A percentile compares a stretch with the other conserved stretches of the same genome.
These are phyloP conservation scores for Wallacemonas sp. DNA, from an alignment of 208 protist genomes.

Conservation along the genomic window DNA sequence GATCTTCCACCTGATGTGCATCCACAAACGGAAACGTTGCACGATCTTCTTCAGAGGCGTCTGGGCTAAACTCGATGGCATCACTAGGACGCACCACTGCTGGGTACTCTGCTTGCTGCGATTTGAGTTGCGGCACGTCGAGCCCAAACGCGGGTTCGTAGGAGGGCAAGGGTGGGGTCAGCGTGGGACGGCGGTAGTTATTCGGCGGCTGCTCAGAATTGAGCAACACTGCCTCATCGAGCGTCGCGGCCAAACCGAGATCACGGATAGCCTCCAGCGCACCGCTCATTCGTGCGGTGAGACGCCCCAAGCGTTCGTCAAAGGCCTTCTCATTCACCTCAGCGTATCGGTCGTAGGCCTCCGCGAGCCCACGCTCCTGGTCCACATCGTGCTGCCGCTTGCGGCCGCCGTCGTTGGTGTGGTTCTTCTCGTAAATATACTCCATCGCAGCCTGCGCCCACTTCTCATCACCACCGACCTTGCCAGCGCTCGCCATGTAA, in stretches of 20 bases:
- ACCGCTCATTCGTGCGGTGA: slow-evolving; percentile 62
- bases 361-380: slow-evolving; percentile 55
- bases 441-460: slow-evolving; percentile 88
- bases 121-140: slow-evolving; percentile 81
- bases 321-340: slow-evolving; percentile 50
- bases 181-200: slow-evolving; percentile 61
- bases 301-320: slow-evolving; percentile 45
- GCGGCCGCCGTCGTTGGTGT: slow-evolving; percentile 63
- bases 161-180: slow-evolving; percentile 74
- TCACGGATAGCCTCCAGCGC: slow-evolving; percentile 64
- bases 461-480: slow-evolving; percentile 84
- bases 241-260: slow-evolving; percentile 38
- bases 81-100: slow-evolving; percentile 55
- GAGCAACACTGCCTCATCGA: slow-evolving; percentile 73
- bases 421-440: slow-evolving; percentile 88
- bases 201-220: slow-evolving; percentile 76
- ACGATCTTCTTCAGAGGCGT: slow-evolving; percentile 4
- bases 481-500: slow-evolving; percentile 71
- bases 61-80: slow-evolving; percentile 40
- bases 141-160: slow-evolving; percentile 89
- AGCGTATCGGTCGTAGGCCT: slow-evolving; percentile 75
- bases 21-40: slow-evolving; percentile 68
- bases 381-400: slow-evolving; percentile 84
- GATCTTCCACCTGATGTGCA: slow-evolving; percentile 54
- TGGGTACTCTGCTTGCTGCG: slow-evolving; percentile 80